Conservation (phyloP, 192 early-diverging fungal species). For the Gigaspora rosea region DNA sequence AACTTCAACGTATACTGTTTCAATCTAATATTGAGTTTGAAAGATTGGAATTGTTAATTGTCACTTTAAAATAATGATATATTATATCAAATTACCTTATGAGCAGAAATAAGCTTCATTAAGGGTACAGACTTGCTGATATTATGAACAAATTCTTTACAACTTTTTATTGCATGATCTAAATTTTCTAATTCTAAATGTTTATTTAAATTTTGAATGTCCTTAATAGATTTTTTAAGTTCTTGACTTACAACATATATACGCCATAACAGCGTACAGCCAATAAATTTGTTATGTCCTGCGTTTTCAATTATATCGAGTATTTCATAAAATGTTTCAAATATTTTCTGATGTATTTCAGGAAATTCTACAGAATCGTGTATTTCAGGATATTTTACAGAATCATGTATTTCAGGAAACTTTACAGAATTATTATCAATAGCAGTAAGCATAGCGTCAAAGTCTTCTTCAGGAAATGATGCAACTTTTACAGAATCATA, state of each 20-base stretch:
- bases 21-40: not conserved
- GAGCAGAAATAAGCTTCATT: not conserved
- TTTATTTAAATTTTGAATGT: not conserved
- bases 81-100: not conserved
- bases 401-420: too few species aligned
- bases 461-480: too few species aligned
- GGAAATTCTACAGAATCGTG: too few species aligned
- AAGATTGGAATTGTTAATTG: not conserved
- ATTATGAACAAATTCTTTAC: constrained; percentile 1
- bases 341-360: too few species aligned
- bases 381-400: too few species aligned
- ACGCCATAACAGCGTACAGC: not conserved
- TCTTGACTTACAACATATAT: not conserved
- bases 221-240: not conserved
- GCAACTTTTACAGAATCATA: too few species aligned
- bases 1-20: not conserved
- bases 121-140: not conserved
- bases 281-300: constrained; percentile 2
- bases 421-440: too few species aligned
- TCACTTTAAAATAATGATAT: not conserved
- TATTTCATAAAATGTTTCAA: not conserved
- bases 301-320: not conserved
- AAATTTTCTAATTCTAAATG: not conserved
- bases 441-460: too few species aligned
- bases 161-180: not conserved